Conservation (phyloP, 2,329 filamentous ascomycete species). For the Dactylella cylindrospora region DNA sequence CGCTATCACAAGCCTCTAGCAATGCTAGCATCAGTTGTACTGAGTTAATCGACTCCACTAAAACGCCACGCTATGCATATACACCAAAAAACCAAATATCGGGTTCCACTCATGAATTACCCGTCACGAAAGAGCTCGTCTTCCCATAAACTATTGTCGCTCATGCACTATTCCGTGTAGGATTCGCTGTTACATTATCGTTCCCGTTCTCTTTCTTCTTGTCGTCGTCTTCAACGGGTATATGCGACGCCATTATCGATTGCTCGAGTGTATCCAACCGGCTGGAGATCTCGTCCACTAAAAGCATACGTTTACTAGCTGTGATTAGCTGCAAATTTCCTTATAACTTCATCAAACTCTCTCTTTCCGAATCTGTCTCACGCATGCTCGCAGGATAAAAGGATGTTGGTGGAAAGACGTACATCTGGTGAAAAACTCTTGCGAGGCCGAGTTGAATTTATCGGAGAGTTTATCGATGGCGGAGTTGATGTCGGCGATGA, state of each 20-base stretch:
- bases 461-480: slow-evolving; percentile 43
- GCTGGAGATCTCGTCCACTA: slow-evolving; percentile 40
- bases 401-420: not conserved
- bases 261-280: slow-evolving; percentile 39
- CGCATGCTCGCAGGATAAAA: too few species aligned
- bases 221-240: slow-evolving; percentile 13
- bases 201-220: not conserved
- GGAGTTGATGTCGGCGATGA: slow-evolving; percentile 42
- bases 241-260: slow-evolving; percentile 34
- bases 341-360: too few species aligned
- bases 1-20: not conserved
- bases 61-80: too few species aligned
- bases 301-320: too few species aligned
- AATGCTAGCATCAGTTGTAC: not conserved
- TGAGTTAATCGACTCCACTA: too few species aligned
- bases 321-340: too few species aligned
- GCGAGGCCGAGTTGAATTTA: slow-evolving; percentile 39
- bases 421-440: slow-evolving; percentile 40
- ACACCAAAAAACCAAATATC: too few species aligned
- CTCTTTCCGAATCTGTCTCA: too few species aligned
- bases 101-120: too few species aligned
- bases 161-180: not conserved
- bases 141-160: not conserved
- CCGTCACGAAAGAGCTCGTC: not conserved
- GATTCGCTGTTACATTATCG: not conserved